These are phyloP conservation scores for Pichia sp. DNA, from an alignment of 1,139 yeast genomes.

Conservation along the genomic window DNA sequence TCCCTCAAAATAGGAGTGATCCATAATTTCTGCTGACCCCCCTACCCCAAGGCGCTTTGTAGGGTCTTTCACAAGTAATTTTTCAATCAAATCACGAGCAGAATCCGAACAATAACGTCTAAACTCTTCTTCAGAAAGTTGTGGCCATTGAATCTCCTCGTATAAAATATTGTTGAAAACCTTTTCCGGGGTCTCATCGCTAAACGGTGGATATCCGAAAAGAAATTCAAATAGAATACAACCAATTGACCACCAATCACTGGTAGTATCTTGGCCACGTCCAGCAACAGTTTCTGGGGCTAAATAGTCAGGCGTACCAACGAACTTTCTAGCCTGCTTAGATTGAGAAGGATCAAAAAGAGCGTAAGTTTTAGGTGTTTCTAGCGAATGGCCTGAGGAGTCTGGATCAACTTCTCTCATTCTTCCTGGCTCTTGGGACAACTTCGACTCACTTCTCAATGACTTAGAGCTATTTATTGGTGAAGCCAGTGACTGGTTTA, in stretches of 20 bases:
- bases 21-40: slow-evolving; percentile 75
- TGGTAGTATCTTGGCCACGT: slow-evolving; percentile 73
- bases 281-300: slow-evolving; percentile 96
- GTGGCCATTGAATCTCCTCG: slow-evolving; percentile 84
- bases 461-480: slow-evolving; percentile 31
- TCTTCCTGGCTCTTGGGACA: not conserved
- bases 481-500: slow-evolving; percentile 35
- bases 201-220: slow-evolving; percentile 95
- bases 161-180: slow-evolving; percentile 78
- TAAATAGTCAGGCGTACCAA: slow-evolving; percentile 96
- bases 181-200: slow-evolving; percentile 70
- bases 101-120: slow-evolving; percentile 54
- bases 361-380: slow-evolving; percentile 41
- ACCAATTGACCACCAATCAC: slow-evolving; percentile 99
- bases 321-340: slow-evolving; percentile 56
- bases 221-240: slow-evolving; percentile 90
- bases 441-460: not conserved
- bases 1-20: slow-evolving; percentile 70
- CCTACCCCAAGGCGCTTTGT: slow-evolving; percentile 63
- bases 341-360: slow-evolving; percentile 62
- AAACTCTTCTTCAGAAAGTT: slow-evolving; percentile 46
- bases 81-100: slow-evolving; percentile 70
- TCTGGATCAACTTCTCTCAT: slow-evolving; percentile 8
- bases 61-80: slow-evolving; percentile 61
- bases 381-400: slow-evolving; percentile 2